Base-by-base conservation (phyloP, 202 grass and related monocot species). In the Musa balbisiana region DNA sequence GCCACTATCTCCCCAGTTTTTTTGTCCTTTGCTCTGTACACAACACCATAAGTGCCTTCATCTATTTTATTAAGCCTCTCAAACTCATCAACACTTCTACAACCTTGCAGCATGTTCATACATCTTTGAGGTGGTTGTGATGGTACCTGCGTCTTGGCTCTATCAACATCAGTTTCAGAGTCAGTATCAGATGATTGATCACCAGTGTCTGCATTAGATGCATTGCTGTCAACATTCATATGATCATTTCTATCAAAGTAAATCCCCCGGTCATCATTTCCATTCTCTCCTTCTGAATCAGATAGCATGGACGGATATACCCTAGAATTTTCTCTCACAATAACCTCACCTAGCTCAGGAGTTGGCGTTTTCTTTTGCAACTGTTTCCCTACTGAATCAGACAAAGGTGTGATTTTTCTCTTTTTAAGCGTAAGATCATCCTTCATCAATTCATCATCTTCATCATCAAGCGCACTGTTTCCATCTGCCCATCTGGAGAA, bases 21-120 rank as follows among this genome's bases (percentile, higher is more conserved):
- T 77, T 82, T 92, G 74, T 98, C 95, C 83, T 80, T 93, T 21
- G 80, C 91, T 78, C 91, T 85, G 72, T 89, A 94, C 75, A 98
- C 95, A 83, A 98, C 84, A 69, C 91, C 91, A 5, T 94, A 98
- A 64, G 94, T 91, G 73, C 91, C 94, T 79, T 93, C 94, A 63
- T 93, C 88, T 21, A 98, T 98, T 67, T 88, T 91, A 71, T 92
- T 93, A 11, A 93, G 85, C 50, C 86, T 85, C 77, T 93, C 87
- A 52, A 98, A 98, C 73, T 91, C 90, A 52, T 98, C 90, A 76
- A 98, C 87, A 78, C 79, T 89, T 83, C 94, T 89, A 79, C 94
- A 98, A 11, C 87, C 83, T 68, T 93, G 84, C 77, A 92, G 85
- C 90, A 98, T 93, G 83, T 92, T 91, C 73, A 91, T 89, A 76